Conservation (phyloP, 208 protist genomes). For the Acanthamoeba polyphaga region DNA sequence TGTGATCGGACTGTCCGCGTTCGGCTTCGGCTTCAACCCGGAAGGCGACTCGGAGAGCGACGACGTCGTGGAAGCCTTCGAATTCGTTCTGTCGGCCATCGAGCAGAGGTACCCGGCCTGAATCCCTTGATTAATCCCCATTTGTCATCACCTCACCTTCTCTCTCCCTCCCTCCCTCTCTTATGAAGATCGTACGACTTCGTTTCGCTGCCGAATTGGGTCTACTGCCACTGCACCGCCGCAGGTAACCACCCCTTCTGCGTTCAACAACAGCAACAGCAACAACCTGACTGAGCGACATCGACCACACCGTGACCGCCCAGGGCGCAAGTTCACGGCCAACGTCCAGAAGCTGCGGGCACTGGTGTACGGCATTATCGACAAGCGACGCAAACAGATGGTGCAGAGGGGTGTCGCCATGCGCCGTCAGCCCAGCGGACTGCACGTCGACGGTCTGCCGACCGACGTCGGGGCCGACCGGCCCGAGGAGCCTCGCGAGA, state of each 20-base stretch:
- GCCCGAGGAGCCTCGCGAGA: neutral
- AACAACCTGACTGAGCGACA: no score
- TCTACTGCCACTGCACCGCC: slow-evolving; percentile 12
- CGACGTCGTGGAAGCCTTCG: slow-evolving; percentile 1
- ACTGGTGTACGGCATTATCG: neutral
- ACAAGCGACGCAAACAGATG: neutral
- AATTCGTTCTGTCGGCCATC: slow-evolving; percentile 6
- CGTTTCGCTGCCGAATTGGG: neutral
- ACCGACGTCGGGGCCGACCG: neutral
- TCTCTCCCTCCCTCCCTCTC: no score
- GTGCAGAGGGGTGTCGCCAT: neutral
- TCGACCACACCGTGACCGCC: neutral
- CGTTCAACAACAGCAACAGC: no score
- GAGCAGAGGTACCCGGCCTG: neutral
- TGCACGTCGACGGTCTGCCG: no score
- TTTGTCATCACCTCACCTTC: no score
- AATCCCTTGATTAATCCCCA: no score
- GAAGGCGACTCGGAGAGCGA: slow-evolving; percentile 11
- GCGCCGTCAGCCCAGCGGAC: no score
- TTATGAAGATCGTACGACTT: slow-evolving; percentile 30
- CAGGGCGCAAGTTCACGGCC: slow-evolving; percentile 16
- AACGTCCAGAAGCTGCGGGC: neutral
- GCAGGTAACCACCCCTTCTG: neutral
- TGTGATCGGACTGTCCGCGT: neutral
- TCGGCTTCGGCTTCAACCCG: slow-evolving; percentile 11